These are phyloP conservation scores for Deuterostichococcus epilithicus DNA, from an alignment of 139 green algal genomes.

Conservation along the genomic window DNA sequence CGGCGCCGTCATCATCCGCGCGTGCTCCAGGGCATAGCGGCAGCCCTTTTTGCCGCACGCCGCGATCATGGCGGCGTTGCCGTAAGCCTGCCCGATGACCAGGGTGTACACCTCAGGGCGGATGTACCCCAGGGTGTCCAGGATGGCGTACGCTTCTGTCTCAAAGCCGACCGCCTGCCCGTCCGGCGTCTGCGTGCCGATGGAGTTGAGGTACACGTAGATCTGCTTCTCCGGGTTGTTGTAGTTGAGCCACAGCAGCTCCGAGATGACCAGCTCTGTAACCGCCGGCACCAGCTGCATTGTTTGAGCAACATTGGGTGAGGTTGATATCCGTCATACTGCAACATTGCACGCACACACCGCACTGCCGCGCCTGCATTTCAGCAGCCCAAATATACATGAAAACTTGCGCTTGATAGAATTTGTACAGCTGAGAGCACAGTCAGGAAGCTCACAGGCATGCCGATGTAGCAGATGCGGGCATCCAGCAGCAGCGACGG, in stretches of 20 bases:
- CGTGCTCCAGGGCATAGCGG: conserved; percentile 84
- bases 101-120: conserved; percentile 81
- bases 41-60: conserved; percentile 86
- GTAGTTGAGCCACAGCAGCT: conserved; percentile 97
- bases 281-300: conserved; percentile 92
- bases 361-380: too few relatives aligned
- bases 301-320: background rate
- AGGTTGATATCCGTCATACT: too few relatives aligned
- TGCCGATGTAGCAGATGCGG: conserved; percentile 97
- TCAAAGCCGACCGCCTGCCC: conserved; percentile 75
- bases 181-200: conserved; percentile 54
- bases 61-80: conserved; percentile 91
- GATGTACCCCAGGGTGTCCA: conserved; percentile 86
- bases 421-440: background rate
- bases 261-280: conserved; percentile 96
- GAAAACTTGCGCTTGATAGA: background rate
- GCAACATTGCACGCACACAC: too few relatives aligned
- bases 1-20: conserved; percentile 54
- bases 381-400: too few relatives aligned
- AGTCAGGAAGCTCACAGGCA: conserved; percentile 68
- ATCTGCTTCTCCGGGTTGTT: conserved; percentile 80
- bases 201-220: conserved; percentile 98
- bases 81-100: conserved; percentile 80
- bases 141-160: conserved; percentile 89
- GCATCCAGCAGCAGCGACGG: conserved; percentile 94